These are phyloP conservation scores for Plenodomus lindquistii DNA, from an alignment of 2,329 filamentous ascomycete species.

Conservation along the genomic window DNA sequence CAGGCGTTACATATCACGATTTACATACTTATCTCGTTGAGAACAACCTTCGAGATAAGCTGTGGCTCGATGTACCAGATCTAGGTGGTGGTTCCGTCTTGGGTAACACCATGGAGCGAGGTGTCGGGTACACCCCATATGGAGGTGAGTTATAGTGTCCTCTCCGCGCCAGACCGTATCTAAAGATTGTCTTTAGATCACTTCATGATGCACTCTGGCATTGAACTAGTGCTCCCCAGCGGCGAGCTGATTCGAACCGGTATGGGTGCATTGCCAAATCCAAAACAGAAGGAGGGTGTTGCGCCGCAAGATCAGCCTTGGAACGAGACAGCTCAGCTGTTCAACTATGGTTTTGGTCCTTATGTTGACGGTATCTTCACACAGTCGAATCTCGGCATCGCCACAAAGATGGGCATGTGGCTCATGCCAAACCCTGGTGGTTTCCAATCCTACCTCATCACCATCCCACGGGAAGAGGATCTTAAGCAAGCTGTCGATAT, in stretches of 20 bases:
- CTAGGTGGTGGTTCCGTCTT: slow-evolving; percentile 36
- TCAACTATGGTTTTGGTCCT: slow-evolving; percentile 38
- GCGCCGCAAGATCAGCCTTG: slow-evolving; percentile 8
- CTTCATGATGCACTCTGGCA: slow-evolving; percentile 39
- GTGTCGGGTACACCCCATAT: slow-evolving; percentile 39
- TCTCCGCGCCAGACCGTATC: not conserved
- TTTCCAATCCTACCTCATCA: slow-evolving; percentile 43
- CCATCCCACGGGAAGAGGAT: slow-evolving; percentile 54
- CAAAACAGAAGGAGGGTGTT: slow-evolving; percentile 2
- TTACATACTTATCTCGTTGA: slow-evolving; percentile 50
- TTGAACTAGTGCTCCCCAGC: slow-evolving; percentile 49
- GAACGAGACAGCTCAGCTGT: slow-evolving; percentile 17
- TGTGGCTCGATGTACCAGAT: slow-evolving; percentile 50
- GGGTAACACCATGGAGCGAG: slow-evolving; percentile 39
- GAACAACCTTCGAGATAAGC: slow-evolving; percentile 33
- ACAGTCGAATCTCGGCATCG: slow-evolving; percentile 55
- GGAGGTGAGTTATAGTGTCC: slow-evolving; percentile 5
- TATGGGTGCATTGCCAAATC: slow-evolving; percentile 45
- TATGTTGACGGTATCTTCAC: slow-evolving; percentile 50
- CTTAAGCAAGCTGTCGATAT: slow-evolving; percentile 55
- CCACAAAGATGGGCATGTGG: slow-evolving; percentile 41
- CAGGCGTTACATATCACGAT: slow-evolving; percentile 49
- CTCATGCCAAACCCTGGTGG: slow-evolving; percentile 58
- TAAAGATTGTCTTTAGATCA: slow-evolving; percentile 27
- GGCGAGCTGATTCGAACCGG: slow-evolving; percentile 47